phyloP scores from a whole-genome alignment of 257 asterid species.

The Cruciata laevipes region DNA sequence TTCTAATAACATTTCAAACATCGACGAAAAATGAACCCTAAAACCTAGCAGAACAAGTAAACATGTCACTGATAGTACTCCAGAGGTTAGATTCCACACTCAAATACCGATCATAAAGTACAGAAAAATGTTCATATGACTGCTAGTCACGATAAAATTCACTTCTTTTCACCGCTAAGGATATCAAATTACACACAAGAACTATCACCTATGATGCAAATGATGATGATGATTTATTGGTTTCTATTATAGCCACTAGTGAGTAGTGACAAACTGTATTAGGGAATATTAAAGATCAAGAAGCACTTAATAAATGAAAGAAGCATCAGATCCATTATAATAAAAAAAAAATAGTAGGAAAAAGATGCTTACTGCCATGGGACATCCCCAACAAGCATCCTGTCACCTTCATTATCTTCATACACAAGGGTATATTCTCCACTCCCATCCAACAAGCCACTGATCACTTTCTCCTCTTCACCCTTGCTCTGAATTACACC shows the following conservation, averaged over 20 bases:
- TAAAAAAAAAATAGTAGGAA: neutral
- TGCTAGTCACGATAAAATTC: too few relatives aligned
- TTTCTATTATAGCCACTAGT: neutral
- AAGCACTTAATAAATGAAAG: constrained; percentile 11
- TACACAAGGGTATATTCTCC: constrained; percentile 94
- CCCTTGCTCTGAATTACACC: constrained; percentile 33
- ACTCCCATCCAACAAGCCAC: constrained; percentile 70
- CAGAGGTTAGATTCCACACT: too few relatives aligned
- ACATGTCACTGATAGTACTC: too few relatives aligned
- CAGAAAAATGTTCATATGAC: too few relatives aligned
- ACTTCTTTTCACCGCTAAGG: neutral
- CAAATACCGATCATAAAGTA: too few relatives aligned
- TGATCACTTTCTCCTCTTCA: constrained; percentile 30
- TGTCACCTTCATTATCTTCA: constrained; percentile 98
- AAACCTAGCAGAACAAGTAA: too few relatives aligned
- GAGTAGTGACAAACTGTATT: constrained; percentile 7
- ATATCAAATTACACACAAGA: neutral
- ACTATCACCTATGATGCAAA: neutral
- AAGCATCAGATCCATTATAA: constrained; percentile 23
- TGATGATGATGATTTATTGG: neutral
- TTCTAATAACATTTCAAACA: too few relatives aligned
- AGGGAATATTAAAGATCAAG: constrained; percentile 17
- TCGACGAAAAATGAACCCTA: neutral
- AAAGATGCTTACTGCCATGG: constrained; percentile 92
- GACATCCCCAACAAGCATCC: constrained; percentile 97